Conservation (phyloP, 441 rosid species). For the Euphorbia corollata region DNA sequence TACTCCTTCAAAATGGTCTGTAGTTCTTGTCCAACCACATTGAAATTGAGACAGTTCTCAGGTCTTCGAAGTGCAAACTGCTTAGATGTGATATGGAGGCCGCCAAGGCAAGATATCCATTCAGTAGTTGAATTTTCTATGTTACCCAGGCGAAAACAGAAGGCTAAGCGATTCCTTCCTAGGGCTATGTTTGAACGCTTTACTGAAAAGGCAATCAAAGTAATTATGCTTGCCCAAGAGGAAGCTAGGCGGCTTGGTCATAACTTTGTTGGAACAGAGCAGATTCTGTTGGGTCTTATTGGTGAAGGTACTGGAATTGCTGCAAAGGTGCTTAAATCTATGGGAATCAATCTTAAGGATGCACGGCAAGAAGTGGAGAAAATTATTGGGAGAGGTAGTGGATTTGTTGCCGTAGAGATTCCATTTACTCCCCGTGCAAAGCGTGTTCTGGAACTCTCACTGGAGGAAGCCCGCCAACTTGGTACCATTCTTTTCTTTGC, state of each 20-base stretch:
- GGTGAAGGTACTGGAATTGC: conserved; percentile 99
- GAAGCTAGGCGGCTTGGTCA: conserved; percentile 97
- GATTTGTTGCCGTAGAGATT: conserved; percentile 91
- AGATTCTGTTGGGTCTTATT: conserved; percentile 80
- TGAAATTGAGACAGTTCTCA: conserved; percentile 43
- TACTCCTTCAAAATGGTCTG: conserved; percentile 44
- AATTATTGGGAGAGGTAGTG: conserved; percentile 96
- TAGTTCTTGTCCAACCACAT: conserved; percentile 30
- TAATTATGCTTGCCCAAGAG: conserved; percentile 98
- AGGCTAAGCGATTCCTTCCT: conserved; percentile 40
- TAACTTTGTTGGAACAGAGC: conserved; percentile 97
- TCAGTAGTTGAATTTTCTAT: conserved; percentile 35
- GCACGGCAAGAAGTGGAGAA: conserved; percentile 94
- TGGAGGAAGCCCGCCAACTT: conserved; percentile 93
- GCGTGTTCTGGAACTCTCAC: conserved; percentile 81
- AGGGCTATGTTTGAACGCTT: conserved; percentile 96
- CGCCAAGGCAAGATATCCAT: conserved; percentile 38
- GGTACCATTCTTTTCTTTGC: conserved; percentile 35
- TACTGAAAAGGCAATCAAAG: conserved; percentile 94
- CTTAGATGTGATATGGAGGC: conserved; percentile 35
- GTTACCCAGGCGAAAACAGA: conserved; percentile 33
- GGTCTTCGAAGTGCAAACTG: conserved; percentile 60
- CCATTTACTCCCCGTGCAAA: conserved; percentile 99
- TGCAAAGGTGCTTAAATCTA: conserved; percentile 91
- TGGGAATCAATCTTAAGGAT: conserved; percentile 96